Conservation (phyloP, 257 asterid species). For the Ocimum tenuiflorum region DNA sequence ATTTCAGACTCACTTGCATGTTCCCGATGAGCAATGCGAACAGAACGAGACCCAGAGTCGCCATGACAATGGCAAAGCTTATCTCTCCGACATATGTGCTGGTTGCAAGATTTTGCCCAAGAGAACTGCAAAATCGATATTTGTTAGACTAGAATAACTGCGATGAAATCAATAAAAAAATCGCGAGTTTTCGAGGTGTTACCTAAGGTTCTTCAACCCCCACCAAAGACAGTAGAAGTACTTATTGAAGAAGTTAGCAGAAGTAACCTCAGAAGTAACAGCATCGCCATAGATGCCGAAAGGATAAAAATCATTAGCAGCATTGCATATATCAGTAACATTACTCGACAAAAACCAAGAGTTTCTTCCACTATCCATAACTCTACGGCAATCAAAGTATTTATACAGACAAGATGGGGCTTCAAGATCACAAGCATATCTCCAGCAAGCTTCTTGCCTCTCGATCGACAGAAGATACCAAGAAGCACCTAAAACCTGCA, state of each 20-base stretch:
- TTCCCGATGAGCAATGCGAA: constrained; percentile 36
- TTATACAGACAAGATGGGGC: constrained; percentile 37
- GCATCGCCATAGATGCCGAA: constrained; percentile 90
- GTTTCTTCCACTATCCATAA: constrained; percentile 34
- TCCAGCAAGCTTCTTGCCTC: constrained; percentile 97
- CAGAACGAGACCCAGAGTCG: constrained; percentile 30
- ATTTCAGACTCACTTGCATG: constrained; percentile 24
- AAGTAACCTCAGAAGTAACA: constrained; percentile 51
- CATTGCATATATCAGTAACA: constrained; percentile 50
- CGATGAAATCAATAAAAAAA: too few species aligned
- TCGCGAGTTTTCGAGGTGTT: too few species aligned
- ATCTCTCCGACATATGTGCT: constrained; percentile 33
- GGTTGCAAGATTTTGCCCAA: constrained; percentile 40
- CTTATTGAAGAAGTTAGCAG: constrained; percentile 38
- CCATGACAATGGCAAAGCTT: constrained; percentile 29
- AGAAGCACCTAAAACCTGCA: constrained; percentile 81
- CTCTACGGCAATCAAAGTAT: constrained; percentile 58
- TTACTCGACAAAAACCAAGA: constrained; percentile 72
- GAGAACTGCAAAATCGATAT: constrained; percentile 23
- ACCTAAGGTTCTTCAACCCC: constrained; percentile 61
- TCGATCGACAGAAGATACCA: constrained; percentile 90
- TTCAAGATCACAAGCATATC: constrained; percentile 52
- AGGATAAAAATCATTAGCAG: constrained; percentile 40
- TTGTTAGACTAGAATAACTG: neutral
- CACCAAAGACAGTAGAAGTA: constrained; percentile 62